Evolutionary conservation across 2,329 filamentous ascomycete species (phyloP).

Genomic region (Hypoxylon sp.): DNA sequence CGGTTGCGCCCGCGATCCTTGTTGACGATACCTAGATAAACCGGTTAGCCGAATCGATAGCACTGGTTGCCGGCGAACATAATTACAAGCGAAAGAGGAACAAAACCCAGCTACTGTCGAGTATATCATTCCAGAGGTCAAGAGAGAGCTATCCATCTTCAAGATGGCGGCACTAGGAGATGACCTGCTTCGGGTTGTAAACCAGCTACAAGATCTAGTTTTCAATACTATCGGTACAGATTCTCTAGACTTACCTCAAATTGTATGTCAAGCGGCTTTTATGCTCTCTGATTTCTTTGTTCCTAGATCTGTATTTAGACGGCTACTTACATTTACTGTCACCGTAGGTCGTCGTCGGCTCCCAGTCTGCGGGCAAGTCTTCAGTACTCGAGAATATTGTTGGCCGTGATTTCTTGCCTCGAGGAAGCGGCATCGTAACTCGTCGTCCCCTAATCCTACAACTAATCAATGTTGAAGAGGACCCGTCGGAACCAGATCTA

Average conservation of each 20-base stretch:
- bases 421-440: conserved; percentile 97
- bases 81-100: conserved; percentile 10
- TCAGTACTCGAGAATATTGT: conserved; percentile 99
- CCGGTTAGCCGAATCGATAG: conserved; percentile 13
- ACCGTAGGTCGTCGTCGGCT: conserved; percentile 92
- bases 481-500: conserved; percentile 75
- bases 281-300: conserved; percentile 31
- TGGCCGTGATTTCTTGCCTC: conserved; percentile 94
- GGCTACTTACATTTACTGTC: conserved; percentile 31
- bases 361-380: conserved; percentile 97
- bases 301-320: conserved; percentile 28
- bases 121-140: conserved; percentile 15
- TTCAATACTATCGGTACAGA: conserved; percentile 99
- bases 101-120: conserved; percentile 18
- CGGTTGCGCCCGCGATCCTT: conserved; percentile 32
- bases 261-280: conserved; percentile 73
- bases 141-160: conserved; percentile 41
- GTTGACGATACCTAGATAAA: conserved; percentile 27
- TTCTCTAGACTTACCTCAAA: conserved; percentile 96
- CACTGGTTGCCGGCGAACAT: conserved; percentile 26
- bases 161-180: conserved; percentile 95
- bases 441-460: conserved; percentile 94
- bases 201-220: conserved; percentile 97
- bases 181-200: conserved; percentile 94
- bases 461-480: conserved; percentile 94